Percentiles rank a stretch among this genome's conserved stretches.
Evolutionary conservation across 2,329 filamentous ascomycete species (phyloP).

Genomic region (Trichoderma cornu-damae): DNA sequence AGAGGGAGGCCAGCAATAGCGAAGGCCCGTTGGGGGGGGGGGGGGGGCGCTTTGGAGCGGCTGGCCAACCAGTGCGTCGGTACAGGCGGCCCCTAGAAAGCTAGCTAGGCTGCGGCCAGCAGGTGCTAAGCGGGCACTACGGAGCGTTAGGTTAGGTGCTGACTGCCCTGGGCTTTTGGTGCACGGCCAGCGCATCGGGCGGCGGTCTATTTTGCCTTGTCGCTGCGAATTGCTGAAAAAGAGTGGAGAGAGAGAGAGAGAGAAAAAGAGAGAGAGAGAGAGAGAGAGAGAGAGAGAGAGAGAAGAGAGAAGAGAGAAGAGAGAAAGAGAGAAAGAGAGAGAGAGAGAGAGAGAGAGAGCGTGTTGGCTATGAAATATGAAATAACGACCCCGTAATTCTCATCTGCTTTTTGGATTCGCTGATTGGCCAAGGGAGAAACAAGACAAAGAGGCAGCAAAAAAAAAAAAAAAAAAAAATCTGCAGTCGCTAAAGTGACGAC

Average conservation of each 20-base stretch:
- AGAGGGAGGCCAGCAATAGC: slow-evolving; percentile 10
- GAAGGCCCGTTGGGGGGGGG: background rate
- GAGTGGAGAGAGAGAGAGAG: too few relatives aligned
- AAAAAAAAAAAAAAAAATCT: background rate
- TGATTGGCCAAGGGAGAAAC: background rate
- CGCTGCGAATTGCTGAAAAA: too few relatives aligned
- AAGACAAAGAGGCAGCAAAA: background rate
- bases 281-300: too few relatives aligned
- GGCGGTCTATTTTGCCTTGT: slow-evolving; percentile 4
- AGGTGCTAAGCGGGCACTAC: slow-evolving; percentile 10
- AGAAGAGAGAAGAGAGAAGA: too few relatives aligned
- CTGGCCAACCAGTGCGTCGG: slow-evolving; percentile 15
- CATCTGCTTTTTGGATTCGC: background rate
- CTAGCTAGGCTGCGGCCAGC: slow-evolving; percentile 8
- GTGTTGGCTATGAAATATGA: too few relatives aligned
- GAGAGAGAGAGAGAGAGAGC: too few relatives aligned
- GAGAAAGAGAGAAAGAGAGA: too few relatives aligned
- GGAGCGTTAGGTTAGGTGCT: slow-evolving; percentile 2
- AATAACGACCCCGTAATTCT: too few relatives aligned
- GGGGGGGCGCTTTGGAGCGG: background rate
- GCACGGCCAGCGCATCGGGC: slow-evolving; percentile 8
- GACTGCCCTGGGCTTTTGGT: background rate
- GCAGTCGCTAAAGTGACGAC: background rate
- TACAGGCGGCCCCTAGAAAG: slow-evolving; percentile 11
- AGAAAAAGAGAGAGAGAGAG: too few relatives aligned